Conservation (phyloP, 1,284 basidiomycete genomes). For the Apiotrichum sp. region DNA sequence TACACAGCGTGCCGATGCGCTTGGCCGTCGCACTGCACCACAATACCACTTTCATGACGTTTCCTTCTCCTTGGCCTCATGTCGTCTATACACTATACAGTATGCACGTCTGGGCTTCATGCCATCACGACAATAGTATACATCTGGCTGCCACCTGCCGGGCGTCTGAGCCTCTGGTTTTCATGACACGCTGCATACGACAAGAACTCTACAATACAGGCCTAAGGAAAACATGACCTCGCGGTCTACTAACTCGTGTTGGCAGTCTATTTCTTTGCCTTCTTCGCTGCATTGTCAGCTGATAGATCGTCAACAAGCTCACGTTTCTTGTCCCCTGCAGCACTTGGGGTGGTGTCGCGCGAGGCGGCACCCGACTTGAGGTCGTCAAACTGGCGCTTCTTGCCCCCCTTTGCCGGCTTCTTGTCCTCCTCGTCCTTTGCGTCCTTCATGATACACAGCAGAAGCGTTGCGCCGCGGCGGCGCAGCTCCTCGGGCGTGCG, state of each 20-base stretch:
- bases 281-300: constrained; percentile 21
- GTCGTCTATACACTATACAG: too few species aligned
- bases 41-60: too few species aligned
- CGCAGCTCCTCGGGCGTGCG: constrained; percentile 85
- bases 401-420: constrained; percentile 38
- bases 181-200: not conserved
- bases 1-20: too few species aligned
- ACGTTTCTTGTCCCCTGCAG: constrained; percentile 19
- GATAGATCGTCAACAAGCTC: not conserved
- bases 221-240: not conserved
- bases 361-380: constrained; percentile 38
- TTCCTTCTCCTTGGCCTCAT: too few species aligned
- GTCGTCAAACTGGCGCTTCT: constrained; percentile 49
- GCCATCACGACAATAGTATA: too few species aligned
- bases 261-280: constrained; percentile 27
- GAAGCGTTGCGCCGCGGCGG: constrained; percentile 78
- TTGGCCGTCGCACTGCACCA: too few species aligned
- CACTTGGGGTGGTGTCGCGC: constrained; percentile 40
- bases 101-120: too few species aligned
- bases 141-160: too few species aligned
- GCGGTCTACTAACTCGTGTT: not conserved
- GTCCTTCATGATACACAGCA: constrained; percentile 91
- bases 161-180: not conserved
- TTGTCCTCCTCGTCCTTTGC: constrained; percentile 53
- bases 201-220: constrained; percentile 1